phyloP scores from a whole-genome alignment of 345 rosid species.

The Luvunga scandens region DNA sequence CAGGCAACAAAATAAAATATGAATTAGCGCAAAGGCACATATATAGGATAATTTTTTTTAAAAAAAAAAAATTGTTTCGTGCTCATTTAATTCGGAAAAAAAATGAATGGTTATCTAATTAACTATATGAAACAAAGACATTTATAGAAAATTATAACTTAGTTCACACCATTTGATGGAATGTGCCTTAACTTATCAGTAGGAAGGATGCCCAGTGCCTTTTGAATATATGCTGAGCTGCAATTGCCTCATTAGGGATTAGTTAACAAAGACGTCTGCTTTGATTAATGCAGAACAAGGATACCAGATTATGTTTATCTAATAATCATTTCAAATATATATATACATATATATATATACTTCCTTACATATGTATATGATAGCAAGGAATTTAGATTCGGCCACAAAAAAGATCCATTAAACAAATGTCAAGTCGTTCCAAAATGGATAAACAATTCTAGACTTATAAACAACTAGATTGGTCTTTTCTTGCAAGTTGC shows the following conservation, averaged over 20 bases:
- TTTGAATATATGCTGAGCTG: not conserved
- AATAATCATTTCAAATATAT: no score
- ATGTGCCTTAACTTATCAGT: not conserved
- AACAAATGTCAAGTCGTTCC: constrained; percentile 8
- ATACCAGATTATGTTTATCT: not conserved
- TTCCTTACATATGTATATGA: not conserved
- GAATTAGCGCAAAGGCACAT: no score
- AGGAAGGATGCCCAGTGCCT: not conserved
- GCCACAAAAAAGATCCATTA: not conserved
- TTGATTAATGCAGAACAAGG: not conserved
- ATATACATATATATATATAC: not conserved
- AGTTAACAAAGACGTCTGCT: not conserved
- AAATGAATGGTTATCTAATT: no score
- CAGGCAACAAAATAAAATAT: no score
- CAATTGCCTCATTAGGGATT: not conserved
- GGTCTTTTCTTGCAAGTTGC: constrained; percentile 14
- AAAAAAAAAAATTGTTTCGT: no score
- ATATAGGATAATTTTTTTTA: no score
- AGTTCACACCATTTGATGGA: not conserved
- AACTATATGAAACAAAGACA: not conserved
- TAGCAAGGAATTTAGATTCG: not conserved
- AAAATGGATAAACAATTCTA: not conserved
- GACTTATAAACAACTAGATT: not conserved
- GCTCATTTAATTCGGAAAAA: no score
- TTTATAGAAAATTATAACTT: not conserved